Conservation (phyloP, 495 filamentous ascomycete species). For the Glutinoglossum americanum region DNA sequence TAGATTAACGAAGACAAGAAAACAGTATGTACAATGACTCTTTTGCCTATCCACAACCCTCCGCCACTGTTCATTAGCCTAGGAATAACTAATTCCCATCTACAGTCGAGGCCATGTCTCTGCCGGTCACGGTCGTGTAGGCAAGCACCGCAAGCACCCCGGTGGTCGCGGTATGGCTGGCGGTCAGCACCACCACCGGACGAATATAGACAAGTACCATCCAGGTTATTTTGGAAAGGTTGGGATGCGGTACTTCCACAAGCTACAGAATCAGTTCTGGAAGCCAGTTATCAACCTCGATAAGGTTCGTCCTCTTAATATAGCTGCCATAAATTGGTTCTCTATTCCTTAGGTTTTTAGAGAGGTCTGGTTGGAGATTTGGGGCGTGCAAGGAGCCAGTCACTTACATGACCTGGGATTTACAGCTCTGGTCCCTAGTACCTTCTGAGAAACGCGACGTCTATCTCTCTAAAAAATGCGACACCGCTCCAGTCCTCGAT, state of each 20-base stretch:
- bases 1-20: slow-evolving; percentile 60
- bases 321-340: not conserved
- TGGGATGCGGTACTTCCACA: slow-evolving; percentile 92
- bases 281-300: slow-evolving; percentile 80
- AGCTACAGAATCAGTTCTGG: slow-evolving; percentile 75
- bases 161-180: slow-evolving; percentile 92
- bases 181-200: slow-evolving; percentile 90
- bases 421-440: slow-evolving; percentile 62
- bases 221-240: slow-evolving; percentile 97
- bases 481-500: slow-evolving; percentile 80
- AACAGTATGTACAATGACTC: slow-evolving; percentile 38
- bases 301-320: slow-evolving; percentile 34
- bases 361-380: not conserved
- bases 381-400: not conserved
- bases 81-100: slow-evolving; percentile 4
- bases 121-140: slow-evolving; percentile 78
- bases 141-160: slow-evolving; percentile 84
- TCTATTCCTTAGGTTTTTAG: not conserved
- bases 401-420: not conserved
- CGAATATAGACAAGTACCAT: slow-evolving; percentile 89
- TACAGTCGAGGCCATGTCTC: slow-evolving; percentile 79
- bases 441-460: slow-evolving; percentile 64
- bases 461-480: slow-evolving; percentile 51
- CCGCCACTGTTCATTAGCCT: slow-evolving; percentile 5
- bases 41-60: slow-evolving; percentile 5